These are phyloP conservation scores for Alternaria sp. DNA, from an alignment of 2,329 filamentous ascomycete species.

Conservation along the genomic window DNA sequence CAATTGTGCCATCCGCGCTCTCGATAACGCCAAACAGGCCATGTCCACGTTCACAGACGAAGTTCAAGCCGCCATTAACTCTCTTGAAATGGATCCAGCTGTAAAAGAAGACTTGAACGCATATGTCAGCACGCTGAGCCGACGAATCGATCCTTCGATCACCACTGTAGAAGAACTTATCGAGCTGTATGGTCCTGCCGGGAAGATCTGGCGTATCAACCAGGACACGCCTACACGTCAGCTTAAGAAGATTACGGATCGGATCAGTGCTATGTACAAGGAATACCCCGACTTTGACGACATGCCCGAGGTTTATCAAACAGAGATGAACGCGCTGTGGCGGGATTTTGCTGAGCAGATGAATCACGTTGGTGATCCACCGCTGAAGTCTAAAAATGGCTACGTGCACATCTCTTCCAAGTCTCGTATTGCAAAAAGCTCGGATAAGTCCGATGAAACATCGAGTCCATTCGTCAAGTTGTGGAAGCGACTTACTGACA, in stretches of 20 bases:
- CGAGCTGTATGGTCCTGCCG: too few relatives aligned
- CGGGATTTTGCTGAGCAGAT: not conserved
- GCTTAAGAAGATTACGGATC: too few relatives aligned
- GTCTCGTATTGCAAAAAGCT: not conserved
- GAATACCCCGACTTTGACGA: not conserved
- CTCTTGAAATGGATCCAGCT: not conserved
- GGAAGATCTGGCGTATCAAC: too few relatives aligned
- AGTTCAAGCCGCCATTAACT: not conserved
- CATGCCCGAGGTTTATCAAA: not conserved
- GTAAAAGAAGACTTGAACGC: not conserved
- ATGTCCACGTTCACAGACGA: not conserved
- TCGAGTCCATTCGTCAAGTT: not conserved
- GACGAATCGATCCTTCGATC: too few relatives aligned
- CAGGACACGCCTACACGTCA: not conserved
- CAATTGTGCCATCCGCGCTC: not conserved
- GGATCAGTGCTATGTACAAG: accelerated
- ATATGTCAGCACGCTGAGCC: too few relatives aligned
- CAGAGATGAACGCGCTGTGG: not conserved
- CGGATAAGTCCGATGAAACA: not conserved
- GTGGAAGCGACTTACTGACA: accelerated
- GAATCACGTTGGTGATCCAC: not conserved
- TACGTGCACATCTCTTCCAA: not conserved
- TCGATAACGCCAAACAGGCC: not conserved
- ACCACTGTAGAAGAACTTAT: too few relatives aligned
- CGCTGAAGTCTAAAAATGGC: not conserved